A percentile compares a stretch with the other conserved stretches of the same genome.
Evolutionary conservation across 768 basidiomycete genomes (phyloP).

Genomic region (Lactarius indigo): DNA sequence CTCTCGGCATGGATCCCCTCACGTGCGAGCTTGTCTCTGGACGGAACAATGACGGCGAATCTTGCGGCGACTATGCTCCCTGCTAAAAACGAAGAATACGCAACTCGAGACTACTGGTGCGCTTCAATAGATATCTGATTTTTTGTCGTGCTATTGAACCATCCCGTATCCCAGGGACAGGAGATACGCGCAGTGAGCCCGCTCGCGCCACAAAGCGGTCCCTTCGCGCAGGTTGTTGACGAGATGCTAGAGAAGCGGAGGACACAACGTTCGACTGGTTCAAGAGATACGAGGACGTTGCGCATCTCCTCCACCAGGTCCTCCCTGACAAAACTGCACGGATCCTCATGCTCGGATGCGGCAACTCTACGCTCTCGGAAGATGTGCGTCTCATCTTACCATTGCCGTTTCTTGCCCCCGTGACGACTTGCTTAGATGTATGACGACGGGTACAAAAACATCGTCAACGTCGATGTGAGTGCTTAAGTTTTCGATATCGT

Average conservation of each 20-base stretch:
- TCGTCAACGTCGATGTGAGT: slow-evolving; percentile 74
- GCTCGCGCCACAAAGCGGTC: background rate
- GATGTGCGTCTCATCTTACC: slow-evolving; percentile 42
- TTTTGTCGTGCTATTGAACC: background rate
- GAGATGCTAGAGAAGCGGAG: slow-evolving; percentile 48
- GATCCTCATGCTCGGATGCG: slow-evolving; percentile 81
- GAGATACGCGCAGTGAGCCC: slow-evolving; percentile 59
- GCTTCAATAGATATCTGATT: slow-evolving; percentile 21
- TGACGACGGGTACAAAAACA: slow-evolving; percentile 78
- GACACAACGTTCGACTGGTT: slow-evolving; percentile 82
- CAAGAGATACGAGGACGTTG: slow-evolving; percentile 75
- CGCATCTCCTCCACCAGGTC: slow-evolving; percentile 52
- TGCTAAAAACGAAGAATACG: slow-evolving; percentile 63
- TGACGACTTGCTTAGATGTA: slow-evolving; percentile 56
- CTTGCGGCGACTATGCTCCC: no score
- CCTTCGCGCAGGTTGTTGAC: background rate
- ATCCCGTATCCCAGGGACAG: slow-evolving; percentile 47
- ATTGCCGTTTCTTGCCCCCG: background rate
- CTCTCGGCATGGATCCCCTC: background rate
- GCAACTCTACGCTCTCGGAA: slow-evolving; percentile 77
- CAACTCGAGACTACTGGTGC: slow-evolving; percentile 67
- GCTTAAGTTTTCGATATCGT: background rate
- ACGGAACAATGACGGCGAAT: slow-evolving; percentile 10
- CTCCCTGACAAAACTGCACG: slow-evolving; percentile 58
- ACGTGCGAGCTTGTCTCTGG: no score